These are phyloP conservation scores for Nemania abortiva DNA, from an alignment of 2,329 filamentous ascomycete genomes.

Conservation along the genomic window DNA sequence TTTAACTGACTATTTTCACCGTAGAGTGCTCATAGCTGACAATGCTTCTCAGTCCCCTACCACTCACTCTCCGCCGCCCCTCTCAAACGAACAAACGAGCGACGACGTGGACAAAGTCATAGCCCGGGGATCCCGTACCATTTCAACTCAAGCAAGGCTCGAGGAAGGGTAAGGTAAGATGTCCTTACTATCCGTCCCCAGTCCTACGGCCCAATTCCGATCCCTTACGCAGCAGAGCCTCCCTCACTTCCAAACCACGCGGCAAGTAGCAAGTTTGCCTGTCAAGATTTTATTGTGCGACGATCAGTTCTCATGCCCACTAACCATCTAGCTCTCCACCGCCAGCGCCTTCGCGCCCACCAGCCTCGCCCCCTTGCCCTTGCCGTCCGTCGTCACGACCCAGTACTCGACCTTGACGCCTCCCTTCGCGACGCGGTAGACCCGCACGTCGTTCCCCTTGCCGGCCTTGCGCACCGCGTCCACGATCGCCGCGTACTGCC, in stretches of 20 bases:
- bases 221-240: too few relatives aligned
- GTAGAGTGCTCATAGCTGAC: not conserved
- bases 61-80: not conserved
- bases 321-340: slow-evolving; percentile 71
- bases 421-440: slow-evolving; percentile 77
- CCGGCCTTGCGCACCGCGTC: slow-evolving; percentile 75
- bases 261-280: too few relatives aligned
- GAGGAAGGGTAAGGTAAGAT: not conserved
- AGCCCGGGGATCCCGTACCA: not conserved
- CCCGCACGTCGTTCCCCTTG: slow-evolving; percentile 75
- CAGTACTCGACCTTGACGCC: slow-evolving; percentile 81
- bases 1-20: not conserved
- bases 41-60: not conserved
- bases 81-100: not conserved
- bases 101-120: not conserved
- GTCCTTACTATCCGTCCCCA: too few relatives aligned
- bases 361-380: slow-evolving; percentile 65
- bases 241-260: too few relatives aligned
- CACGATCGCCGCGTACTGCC: slow-evolving; percentile 76
- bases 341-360: slow-evolving; percentile 84
- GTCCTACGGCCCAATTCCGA: not conserved
- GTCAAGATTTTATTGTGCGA: too few relatives aligned
- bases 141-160: not conserved
- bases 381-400: slow-evolving; percentile 73
- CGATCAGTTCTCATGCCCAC: not conserved